Percentiles rank a stretch among this genome's conserved stretches.
phyloP scores from a whole-genome alignment of 495 filamentous ascomycete species.

The Copromyces sp. region DNA sequence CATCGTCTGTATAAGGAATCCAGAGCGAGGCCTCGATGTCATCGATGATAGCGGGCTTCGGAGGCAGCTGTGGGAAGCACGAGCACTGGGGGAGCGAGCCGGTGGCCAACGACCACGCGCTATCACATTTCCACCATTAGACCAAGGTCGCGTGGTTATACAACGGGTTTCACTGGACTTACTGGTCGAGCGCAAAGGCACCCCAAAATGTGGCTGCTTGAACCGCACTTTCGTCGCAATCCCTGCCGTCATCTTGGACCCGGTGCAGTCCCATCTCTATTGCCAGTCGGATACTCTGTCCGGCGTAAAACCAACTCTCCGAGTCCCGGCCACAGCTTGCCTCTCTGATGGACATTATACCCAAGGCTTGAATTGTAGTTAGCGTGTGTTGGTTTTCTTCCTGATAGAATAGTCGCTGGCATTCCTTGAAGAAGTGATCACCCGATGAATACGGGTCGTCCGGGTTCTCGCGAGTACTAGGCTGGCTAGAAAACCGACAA shows the following conservation, averaged over 20 bases:
- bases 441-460: slow-evolving; percentile 55
- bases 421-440: slow-evolving; percentile 62
- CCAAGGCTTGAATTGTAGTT: slow-evolving; percentile 70
- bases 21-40: slow-evolving; percentile 44
- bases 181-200: slow-evolving; percentile 61
- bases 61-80: slow-evolving; percentile 41
- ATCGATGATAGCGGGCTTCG: slow-evolving; percentile 46
- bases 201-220: slow-evolving; percentile 64
- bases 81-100: slow-evolving; percentile 55
- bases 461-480: slow-evolving; percentile 50
- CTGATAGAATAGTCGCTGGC: slow-evolving; percentile 47
- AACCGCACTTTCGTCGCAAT: slow-evolving; percentile 48
- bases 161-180: slow-evolving; percentile 15
- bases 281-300: slow-evolving; percentile 54
- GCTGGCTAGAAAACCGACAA: slow-evolving; percentile 61
- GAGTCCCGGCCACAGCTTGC: slow-evolving; percentile 54
- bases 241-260: slow-evolving; percentile 28
- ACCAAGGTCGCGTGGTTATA: neutral
- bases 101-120: slow-evolving; percentile 54
- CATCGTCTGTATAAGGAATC: slow-evolving; percentile 51
- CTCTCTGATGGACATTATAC: slow-evolving; percentile 62
- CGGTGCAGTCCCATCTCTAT: slow-evolving; percentile 57
- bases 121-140: slow-evolving; percentile 17
- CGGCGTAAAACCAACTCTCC: slow-evolving; percentile 57
- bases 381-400: slow-evolving; percentile 49